A percentile compares a stretch with the other conserved stretches of the same genome.
Conservation (phyloP, 768 basidiomycete genomes). For the Kwoniella newhampshirensis region DNA sequence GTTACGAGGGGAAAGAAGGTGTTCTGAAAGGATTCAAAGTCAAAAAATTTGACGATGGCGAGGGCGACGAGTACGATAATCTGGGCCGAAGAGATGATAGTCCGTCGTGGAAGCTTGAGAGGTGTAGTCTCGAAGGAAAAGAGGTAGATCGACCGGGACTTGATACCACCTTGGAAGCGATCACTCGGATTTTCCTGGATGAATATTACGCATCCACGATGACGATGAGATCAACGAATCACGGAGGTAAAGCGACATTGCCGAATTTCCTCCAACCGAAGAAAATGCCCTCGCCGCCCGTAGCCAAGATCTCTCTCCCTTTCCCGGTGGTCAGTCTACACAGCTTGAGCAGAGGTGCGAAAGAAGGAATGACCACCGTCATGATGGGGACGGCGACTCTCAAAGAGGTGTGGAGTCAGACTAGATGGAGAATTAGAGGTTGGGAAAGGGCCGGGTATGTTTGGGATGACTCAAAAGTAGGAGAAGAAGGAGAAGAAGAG, state of each 20-base stretch:
- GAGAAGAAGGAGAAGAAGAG: not conserved
- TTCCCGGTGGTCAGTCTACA: constrained; percentile 40
- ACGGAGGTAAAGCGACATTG: not conserved
- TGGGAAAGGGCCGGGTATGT: constrained; percentile 38
- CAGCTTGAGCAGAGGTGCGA: constrained; percentile 22
- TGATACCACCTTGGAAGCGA: constrained; percentile 13
- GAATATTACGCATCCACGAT: constrained; percentile 9
- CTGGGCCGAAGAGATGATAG: no score
- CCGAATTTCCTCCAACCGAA: constrained; percentile 38
- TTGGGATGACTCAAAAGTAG: constrained; percentile 5
- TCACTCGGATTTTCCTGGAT: constrained; percentile 8
- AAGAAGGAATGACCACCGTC: constrained; percentile 43
- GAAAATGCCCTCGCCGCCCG: constrained; percentile 32
- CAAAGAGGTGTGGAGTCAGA: constrained; percentile 32
- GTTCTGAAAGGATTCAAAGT: constrained; percentile 26
- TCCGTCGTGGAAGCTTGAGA: no score
- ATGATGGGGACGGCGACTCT: constrained; percentile 41
- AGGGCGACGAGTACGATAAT: not conserved
- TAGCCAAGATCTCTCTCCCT: constrained; percentile 32
- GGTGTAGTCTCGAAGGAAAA: not conserved
- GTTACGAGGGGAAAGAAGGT: constrained; percentile 37
- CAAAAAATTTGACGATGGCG: constrained; percentile 21
- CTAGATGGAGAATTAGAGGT: constrained; percentile 32
- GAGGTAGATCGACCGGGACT: constrained; percentile 7
- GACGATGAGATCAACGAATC: not conserved